These are phyloP conservation scores for Colletotrichum trifolii DNA, from an alignment of 2,329 filamentous ascomycete genomes.

Conservation along the genomic window DNA sequence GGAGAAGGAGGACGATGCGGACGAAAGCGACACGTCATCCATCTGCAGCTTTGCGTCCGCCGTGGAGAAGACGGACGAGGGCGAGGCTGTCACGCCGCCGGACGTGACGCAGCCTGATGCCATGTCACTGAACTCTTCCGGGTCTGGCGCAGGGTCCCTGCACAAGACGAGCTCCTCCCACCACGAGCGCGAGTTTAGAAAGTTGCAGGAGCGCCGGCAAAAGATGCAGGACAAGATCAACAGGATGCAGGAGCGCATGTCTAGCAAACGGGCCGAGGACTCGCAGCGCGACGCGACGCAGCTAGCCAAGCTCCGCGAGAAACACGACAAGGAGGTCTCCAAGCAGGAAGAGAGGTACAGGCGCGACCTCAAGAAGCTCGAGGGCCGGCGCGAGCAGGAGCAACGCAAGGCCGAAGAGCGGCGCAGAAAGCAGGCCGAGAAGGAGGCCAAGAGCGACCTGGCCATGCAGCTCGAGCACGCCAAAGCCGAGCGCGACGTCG, in stretches of 20 bases:
- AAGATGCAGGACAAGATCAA: constrained; percentile 73
- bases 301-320: constrained; percentile 69
- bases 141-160: constrained; percentile 42
- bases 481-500: constrained; percentile 63
- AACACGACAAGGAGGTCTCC: constrained; percentile 70
- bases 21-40: constrained; percentile 57
- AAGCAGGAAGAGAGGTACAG: constrained; percentile 76
- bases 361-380: constrained; percentile 71
- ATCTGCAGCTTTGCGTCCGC: constrained; percentile 62
- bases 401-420: constrained; percentile 67
- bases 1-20: constrained; percentile 43
- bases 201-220: constrained; percentile 68
- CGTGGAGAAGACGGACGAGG: constrained; percentile 49
- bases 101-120: constrained; percentile 36
- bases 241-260: constrained; percentile 62
- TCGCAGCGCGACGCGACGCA: constrained; percentile 61
- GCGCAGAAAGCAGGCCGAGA: constrained; percentile 61
- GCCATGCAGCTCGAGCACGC: constrained; percentile 64
- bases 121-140: constrained; percentile 48
- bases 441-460: constrained; percentile 62
- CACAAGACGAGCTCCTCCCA: constrained; percentile 47
- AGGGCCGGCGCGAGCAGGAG: constrained; percentile 72
- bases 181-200: constrained; percentile 73
- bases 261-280: constrained; percentile 58
- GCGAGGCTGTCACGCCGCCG: constrained; percentile 37